These are phyloP conservation scores for Botryotinia globosa DNA, from an alignment of 2,329 filamentous ascomycete species.

Conservation along the genomic window DNA sequence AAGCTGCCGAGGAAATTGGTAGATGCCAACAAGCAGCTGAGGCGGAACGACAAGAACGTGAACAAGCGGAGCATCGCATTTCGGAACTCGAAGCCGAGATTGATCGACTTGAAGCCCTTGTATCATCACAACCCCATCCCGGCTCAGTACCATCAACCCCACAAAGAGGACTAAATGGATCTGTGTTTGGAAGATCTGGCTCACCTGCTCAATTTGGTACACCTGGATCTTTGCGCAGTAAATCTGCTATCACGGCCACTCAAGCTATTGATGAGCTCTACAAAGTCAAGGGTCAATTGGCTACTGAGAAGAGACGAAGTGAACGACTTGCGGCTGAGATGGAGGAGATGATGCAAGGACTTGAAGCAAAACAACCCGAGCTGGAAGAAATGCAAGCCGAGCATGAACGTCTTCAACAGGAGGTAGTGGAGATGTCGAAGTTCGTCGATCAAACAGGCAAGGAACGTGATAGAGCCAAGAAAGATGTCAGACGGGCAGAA, in stretches of 20 bases:
- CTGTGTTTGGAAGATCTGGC: slow-evolving; percentile 49
- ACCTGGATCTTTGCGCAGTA: slow-evolving; percentile 54
- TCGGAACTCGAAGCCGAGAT: slow-evolving; percentile 63
- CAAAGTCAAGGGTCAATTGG: slow-evolving; percentile 69
- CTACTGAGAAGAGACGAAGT: slow-evolving; percentile 69
- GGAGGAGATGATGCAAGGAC: slow-evolving; percentile 78
- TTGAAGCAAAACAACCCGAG: slow-evolving; percentile 85
- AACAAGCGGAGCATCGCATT: slow-evolving; percentile 59
- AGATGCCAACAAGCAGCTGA: slow-evolving; percentile 52
- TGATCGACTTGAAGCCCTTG: slow-evolving; percentile 57
- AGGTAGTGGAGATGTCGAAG: slow-evolving; percentile 80
- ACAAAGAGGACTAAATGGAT: slow-evolving; percentile 51
- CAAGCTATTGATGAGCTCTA: slow-evolving; percentile 64
- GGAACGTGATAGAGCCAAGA: slow-evolving; percentile 75
- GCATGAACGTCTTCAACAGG: slow-evolving; percentile 73
- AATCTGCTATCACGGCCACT: slow-evolving; percentile 56
- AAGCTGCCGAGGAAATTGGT: slow-evolving; percentile 58
- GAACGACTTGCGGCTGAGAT: slow-evolving; percentile 73
- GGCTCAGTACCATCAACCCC: slow-evolving; percentile 60
- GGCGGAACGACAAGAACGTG: slow-evolving; percentile 57
- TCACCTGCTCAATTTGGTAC: slow-evolving; percentile 58
- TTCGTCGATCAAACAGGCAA: slow-evolving; percentile 78
- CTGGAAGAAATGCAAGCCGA: slow-evolving; percentile 82
- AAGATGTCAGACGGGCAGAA: slow-evolving; percentile 75
- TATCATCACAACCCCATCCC: slow-evolving; percentile 40